Percentiles rank a stretch among this genome's conserved stretches.
Conservation (phyloP, 2,329 filamentous ascomycete genomes). For the Trichoderma polysporum region DNA sequence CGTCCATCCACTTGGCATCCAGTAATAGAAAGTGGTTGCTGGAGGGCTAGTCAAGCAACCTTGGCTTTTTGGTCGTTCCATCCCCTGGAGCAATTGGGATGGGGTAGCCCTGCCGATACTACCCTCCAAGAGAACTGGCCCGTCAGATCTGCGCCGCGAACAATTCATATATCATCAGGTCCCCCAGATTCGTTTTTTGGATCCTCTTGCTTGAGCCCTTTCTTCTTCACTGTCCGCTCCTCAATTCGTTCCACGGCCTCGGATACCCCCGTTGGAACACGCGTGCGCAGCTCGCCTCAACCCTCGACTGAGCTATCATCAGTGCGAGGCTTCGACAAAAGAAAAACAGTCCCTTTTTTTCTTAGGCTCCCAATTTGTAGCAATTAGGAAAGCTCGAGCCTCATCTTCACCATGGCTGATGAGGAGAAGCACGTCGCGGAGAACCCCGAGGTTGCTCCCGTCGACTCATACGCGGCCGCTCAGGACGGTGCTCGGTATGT, state of each 20-base stretch:
- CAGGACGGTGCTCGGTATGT: conserved; percentile 20
- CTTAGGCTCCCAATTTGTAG: neutral
- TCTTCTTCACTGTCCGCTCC: conserved; percentile 12
- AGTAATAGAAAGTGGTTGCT: conserved; percentile 6
- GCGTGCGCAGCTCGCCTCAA: conserved; percentile 5
- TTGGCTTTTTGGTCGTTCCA: conserved; percentile 15
- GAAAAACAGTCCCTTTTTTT: neutral
- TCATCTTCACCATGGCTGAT: conserved; percentile 28
- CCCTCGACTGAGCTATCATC: neutral
- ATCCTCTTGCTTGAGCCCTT: conserved; percentile 6
- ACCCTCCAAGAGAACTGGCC: conserved; percentile 19
- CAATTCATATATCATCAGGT: conserved; percentile 23
- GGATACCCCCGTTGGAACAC: conserved; percentile 9
- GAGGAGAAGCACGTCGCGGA: conserved; percentile 26
- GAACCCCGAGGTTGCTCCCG: conserved; percentile 19
- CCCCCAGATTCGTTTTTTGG: conserved; percentile 15
- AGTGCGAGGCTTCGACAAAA: conserved; percentile 1
- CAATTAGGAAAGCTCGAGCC: neutral
- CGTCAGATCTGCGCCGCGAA: conserved; percentile 17
- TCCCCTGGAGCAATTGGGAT: conserved; percentile 21
- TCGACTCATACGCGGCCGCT: conserved; percentile 23
- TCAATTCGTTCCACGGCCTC: conserved; percentile 13
- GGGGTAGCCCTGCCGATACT: conserved; percentile 23
- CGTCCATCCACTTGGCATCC: conserved; percentile 20
- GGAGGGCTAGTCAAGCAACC: conserved; percentile 12